A percentile compares a stretch with the other conserved stretches of the same genome.
Conservation (phyloP, 176 grass and related monocot species). For the Cocos nucifera region DNA sequence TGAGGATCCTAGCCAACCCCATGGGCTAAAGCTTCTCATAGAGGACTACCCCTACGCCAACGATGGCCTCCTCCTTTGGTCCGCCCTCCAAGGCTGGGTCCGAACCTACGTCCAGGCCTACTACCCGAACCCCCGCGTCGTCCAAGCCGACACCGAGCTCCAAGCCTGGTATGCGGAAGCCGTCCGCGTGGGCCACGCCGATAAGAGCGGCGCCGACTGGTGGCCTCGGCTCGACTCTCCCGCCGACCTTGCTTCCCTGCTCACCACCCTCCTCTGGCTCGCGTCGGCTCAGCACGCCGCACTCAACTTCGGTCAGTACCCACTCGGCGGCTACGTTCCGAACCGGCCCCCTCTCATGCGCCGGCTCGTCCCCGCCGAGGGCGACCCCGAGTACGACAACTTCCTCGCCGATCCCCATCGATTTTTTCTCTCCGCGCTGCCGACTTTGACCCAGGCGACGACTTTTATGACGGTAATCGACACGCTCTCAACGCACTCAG, state of each 20-base stretch:
- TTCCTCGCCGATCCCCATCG: slow-evolving; percentile 59
- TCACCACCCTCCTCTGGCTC: slow-evolving; percentile 82
- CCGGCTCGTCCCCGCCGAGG: slow-evolving; percentile 60
- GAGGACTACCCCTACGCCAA: slow-evolving; percentile 92
- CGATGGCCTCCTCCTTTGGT: slow-evolving; percentile 85
- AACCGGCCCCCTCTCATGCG: slow-evolving; percentile 94
- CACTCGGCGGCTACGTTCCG: slow-evolving; percentile 82
- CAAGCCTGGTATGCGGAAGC: slow-evolving; percentile 82
- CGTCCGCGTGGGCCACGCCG: slow-evolving; percentile 60
- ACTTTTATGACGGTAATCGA: slow-evolving; percentile 99
- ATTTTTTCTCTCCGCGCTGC: slow-evolving; percentile 84
- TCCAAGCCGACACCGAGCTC: slow-evolving; percentile 62
- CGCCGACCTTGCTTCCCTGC: slow-evolving; percentile 46
- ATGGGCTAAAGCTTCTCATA: slow-evolving; percentile 64
- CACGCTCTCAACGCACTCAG: slow-evolving; percentile 93
- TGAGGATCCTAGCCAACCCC: slow-evolving; percentile 59
- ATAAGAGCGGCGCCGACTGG: slow-evolving; percentile 70
- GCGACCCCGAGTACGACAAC: slow-evolving; percentile 68
- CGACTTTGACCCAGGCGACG: slow-evolving; percentile 71
- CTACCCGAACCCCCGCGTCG: slow-evolving; percentile 42
- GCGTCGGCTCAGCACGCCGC: slow-evolving; percentile 88
- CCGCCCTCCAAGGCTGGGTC: slow-evolving; percentile 52
- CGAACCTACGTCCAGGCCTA: slow-evolving; percentile 47
- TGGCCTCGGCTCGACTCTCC: slow-evolving; percentile 63
- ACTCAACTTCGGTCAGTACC: slow-evolving; percentile 98